Conservation (phyloP, 2,329 filamentous ascomycete genomes). For the Botrytis paeoniae region DNA sequence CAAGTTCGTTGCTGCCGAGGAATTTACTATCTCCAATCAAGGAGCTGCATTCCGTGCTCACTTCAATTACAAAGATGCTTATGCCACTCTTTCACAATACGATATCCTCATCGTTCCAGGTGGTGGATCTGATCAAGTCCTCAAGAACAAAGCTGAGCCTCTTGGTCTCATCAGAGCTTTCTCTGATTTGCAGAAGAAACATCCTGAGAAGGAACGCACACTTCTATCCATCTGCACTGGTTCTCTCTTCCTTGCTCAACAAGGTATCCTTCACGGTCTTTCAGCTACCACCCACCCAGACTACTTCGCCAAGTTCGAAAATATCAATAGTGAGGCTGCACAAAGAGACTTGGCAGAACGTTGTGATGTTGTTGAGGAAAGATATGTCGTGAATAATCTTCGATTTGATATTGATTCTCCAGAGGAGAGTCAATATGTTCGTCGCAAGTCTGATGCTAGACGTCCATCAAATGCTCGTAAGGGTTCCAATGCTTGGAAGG, state of each 20-base stretch:
- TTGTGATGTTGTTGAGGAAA: conserved; percentile 78
- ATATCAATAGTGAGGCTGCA: conserved; percentile 71
- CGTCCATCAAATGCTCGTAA: conserved; percentile 67
- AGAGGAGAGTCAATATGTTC: conserved; percentile 80
- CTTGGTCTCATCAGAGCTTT: conserved; percentile 72
- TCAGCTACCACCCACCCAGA: conserved; percentile 82
- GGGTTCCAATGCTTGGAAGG: conserved; percentile 79
- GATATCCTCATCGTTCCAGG: conserved; percentile 78
- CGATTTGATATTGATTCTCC: conserved; percentile 77
- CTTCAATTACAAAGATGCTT: conserved; percentile 74
- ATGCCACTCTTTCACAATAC: conserved; percentile 57
- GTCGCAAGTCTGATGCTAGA: conserved; percentile 67
- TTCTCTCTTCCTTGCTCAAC: conserved; percentile 70
- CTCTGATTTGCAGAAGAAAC: conserved; percentile 74
- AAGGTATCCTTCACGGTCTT: conserved; percentile 74
- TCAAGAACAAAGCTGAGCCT: conserved; percentile 67
- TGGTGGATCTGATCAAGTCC: conserved; percentile 57
- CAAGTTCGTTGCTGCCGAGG: conserved; percentile 44
- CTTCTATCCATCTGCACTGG: conserved; percentile 78
- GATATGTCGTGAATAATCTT: conserved; percentile 89
- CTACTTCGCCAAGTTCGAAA: conserved; percentile 76
- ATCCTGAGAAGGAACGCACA: conserved; percentile 76
- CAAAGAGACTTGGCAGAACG: conserved; percentile 69
- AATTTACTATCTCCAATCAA: conserved; percentile 54
- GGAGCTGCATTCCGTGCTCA: conserved; percentile 71